These are phyloP conservation scores for Aspergillus heteromorphus DNA, from an alignment of 495 filamentous ascomycete species.

Conservation along the genomic window DNA sequence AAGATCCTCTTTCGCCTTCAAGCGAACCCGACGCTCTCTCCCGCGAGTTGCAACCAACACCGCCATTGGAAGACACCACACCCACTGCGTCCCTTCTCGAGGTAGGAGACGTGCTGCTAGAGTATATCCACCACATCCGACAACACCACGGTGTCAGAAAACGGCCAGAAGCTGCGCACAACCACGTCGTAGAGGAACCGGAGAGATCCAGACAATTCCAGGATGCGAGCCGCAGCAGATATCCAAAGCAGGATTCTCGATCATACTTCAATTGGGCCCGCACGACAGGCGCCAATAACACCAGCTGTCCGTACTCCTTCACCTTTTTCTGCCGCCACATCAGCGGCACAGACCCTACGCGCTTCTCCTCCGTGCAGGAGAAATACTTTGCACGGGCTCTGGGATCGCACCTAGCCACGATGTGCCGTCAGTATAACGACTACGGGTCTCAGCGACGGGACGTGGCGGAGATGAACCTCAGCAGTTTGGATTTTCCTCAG, in stretches of 20 bases:
- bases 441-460: neutral
- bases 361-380: neutral
- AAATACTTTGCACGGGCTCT: neutral
- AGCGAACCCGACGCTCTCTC: no score
- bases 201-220: neutral
- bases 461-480: neutral
- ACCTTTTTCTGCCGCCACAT: neutral
- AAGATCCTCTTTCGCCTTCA: no score
- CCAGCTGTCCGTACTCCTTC: neutral
- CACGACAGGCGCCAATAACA: neutral
- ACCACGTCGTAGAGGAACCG: neutral
- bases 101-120: no score
- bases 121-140: no score
- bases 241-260: neutral
- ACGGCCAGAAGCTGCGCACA: no score
- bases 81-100: no score
- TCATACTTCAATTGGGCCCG: neutral
- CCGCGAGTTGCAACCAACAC: no score
- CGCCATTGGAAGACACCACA: no score
- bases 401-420: neutral
- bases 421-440: neutral
- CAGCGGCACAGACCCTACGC: neutral
- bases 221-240: no score
- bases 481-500: neutral
- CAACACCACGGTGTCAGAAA: no score